Percentiles rank a stretch among this genome's conserved stretches.
These are phyloP conservation scores for Hyphodiscus hymeniophilus DNA, from an alignment of 495 filamentous ascomycete genomes.

Conservation along the genomic window DNA sequence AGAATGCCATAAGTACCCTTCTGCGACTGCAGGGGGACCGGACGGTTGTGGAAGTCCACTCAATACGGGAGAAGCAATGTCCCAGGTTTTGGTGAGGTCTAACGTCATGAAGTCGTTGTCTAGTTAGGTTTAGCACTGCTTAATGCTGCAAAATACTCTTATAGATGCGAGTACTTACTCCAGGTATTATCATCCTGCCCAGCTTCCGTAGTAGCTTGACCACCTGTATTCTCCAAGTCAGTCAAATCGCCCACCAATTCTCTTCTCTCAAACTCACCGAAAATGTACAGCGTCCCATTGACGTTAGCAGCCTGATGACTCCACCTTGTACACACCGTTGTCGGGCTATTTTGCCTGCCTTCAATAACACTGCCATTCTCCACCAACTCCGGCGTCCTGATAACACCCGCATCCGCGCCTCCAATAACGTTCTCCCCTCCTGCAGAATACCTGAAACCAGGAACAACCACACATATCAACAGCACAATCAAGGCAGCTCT, in stretches of 20 bases:
- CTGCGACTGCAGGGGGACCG: conserved; percentile 60
- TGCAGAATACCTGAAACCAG: conserved; percentile 30
- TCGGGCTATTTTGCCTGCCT: conserved; percentile 35
- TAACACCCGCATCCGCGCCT: conserved; percentile 39
- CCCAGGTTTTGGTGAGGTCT: conserved; percentile 58
- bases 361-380: conserved; percentile 24
- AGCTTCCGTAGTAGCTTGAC: conserved; percentile 41
- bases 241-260: neutral
- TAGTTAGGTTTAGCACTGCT: too few species aligned
- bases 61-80: conserved; percentile 52
- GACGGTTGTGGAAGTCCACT: conserved; percentile 53
- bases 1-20: conserved; percentile 66
- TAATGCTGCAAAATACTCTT: too few species aligned
- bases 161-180: conserved; percentile 51
- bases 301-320: conserved; percentile 59
- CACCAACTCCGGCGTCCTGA: conserved; percentile 20
- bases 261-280: neutral
- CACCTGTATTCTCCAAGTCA: conserved; percentile 41
- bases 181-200: conserved; percentile 52
- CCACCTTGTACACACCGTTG: conserved; percentile 58
- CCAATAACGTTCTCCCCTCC: conserved; percentile 23
- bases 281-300: too few species aligned
- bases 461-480: conserved; percentile 43
- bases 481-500: conserved; percentile 40
- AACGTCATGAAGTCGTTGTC: conserved; percentile 63